Base-by-base conservation (phyloP, 1,284 basidiomycete genomes). In the Ganoderma boninense region DNA sequence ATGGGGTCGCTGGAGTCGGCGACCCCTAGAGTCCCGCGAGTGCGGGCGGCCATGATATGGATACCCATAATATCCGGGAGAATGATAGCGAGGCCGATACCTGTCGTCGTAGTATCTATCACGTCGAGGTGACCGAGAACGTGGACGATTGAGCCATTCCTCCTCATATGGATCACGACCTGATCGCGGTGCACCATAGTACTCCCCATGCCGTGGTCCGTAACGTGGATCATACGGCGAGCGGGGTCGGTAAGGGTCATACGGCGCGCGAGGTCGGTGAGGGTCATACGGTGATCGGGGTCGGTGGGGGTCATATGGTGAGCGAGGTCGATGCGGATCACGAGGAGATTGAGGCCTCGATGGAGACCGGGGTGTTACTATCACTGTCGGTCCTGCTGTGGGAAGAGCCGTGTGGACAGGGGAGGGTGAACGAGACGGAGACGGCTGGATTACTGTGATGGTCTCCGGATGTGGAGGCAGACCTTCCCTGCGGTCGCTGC, bases 161-260 rank as follows among this genome's bases (percentile, higher is more conserved):
- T 62, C 35, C 26, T 62, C 16, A 26, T 40, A 35, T n/a, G 35
- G 60, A 63, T 42, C 49, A 62, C 20, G 14, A 60, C 35, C 5
- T 59, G 49, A 32, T 14, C 23, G 49, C 0, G 40, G 49, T 40
- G 40, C 26, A 8, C 54, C 54, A 14, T 54, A 29, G 10, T 35
- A 14, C 29, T 57, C 29, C 54, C 29, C 29, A 57, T 23, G 29
- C 54, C 54, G 54, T 57, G 54, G 32, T 40, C 20, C 18, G 38
- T 18, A 60, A 65, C 49, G 64, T 49, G 57, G 29, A 18, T 46
- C 26, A 16, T 32, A 5, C 18, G 35, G 49, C 11, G 49, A 77
- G 29, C 62, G 67, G 26, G 73, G 71, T 14, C 72, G 62, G 66
- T 69, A 65, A 62, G 70, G 65, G 63, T 65, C 6, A 6, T 38